phyloP scores from a whole-genome alignment of 164 flowering plant genomes.

The Magnolia sinica region DNA sequence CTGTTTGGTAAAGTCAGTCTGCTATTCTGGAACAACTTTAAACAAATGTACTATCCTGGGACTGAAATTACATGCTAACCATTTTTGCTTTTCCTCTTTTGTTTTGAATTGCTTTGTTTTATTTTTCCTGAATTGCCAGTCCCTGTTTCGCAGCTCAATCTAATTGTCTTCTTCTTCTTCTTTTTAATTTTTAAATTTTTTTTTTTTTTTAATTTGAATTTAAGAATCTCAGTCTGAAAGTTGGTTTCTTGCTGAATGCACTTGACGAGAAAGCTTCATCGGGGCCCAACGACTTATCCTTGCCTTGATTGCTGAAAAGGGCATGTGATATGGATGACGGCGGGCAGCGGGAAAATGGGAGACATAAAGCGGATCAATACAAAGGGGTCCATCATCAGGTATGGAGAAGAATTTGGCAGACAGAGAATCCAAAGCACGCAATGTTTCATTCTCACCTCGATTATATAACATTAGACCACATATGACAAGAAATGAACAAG shows the following conservation, averaged over 20 bases:
- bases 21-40: too few species aligned
- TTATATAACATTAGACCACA: too few species aligned
- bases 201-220: background rate
- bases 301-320: background rate
- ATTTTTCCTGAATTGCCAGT: background rate
- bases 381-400: slow-evolving; percentile 25
- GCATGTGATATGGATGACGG: slow-evolving; percentile 59
- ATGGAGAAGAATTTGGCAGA: background rate
- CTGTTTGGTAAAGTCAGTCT: too few species aligned
- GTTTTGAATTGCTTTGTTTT: background rate
- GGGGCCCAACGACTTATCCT: background rate
- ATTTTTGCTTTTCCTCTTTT: background rate
- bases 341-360: slow-evolving; percentile 90
- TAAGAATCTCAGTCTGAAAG: background rate
- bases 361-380: slow-evolving; percentile 66
- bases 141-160: background rate
- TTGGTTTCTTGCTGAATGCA: background rate
- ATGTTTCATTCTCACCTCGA: too few species aligned
- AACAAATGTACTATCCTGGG: too few species aligned
- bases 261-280: background rate
- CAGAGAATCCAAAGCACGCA: background rate
- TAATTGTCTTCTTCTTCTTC: background rate
- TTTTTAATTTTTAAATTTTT: background rate
- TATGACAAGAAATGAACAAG: background rate
- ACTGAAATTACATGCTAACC: too few species aligned